Evolutionary conservation across 257 asterid species (phyloP).

Genomic region (Solanum clarkiae): DNA sequence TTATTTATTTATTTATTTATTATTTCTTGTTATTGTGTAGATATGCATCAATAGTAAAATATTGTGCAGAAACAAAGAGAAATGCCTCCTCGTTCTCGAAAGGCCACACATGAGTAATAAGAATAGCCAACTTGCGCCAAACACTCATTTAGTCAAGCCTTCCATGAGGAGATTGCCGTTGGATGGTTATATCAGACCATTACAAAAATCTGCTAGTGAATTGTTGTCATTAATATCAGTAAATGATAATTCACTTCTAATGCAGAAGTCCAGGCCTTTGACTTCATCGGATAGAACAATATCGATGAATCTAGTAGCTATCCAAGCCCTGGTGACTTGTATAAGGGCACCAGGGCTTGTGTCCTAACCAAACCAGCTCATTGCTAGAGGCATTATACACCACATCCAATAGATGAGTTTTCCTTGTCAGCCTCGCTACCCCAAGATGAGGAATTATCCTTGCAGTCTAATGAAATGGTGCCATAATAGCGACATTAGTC

Average conservation of each 20-base stretch:
- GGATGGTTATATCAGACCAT: conserved; percentile 39
- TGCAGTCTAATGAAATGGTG: too few relatives aligned
- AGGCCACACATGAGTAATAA: conserved; percentile 50
- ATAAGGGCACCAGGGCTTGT: too few relatives aligned
- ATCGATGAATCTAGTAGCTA: conserved; percentile 31
- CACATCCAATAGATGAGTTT: too few relatives aligned
- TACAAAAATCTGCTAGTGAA: conserved; percentile 46
- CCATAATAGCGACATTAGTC: too few relatives aligned
- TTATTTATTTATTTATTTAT: too few relatives aligned
- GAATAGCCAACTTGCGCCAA: conserved; percentile 21
- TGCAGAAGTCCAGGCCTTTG: conserved; percentile 30
- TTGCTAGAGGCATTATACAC: too few relatives aligned
- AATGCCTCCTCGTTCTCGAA: conserved; percentile 28
- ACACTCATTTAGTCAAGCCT: conserved; percentile 18
- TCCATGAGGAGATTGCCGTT: conserved; percentile 51
- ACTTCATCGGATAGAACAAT: conserved; percentile 35
- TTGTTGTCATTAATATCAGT: conserved; percentile 18
- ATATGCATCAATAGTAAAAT: conserved; percentile 2
- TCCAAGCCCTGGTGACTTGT: too few relatives aligned
- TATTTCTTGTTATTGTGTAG: too few relatives aligned
- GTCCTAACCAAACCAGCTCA: too few relatives aligned
- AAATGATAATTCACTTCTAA: conserved; percentile 33
- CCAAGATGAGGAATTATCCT: too few relatives aligned
- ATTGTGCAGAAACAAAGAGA: conserved; percentile 38
- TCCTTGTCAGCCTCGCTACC: too few relatives aligned